Base-by-base conservation (phyloP, 2,329 filamentous ascomycete genomes). In the Claviceps humidiphila region DNA sequence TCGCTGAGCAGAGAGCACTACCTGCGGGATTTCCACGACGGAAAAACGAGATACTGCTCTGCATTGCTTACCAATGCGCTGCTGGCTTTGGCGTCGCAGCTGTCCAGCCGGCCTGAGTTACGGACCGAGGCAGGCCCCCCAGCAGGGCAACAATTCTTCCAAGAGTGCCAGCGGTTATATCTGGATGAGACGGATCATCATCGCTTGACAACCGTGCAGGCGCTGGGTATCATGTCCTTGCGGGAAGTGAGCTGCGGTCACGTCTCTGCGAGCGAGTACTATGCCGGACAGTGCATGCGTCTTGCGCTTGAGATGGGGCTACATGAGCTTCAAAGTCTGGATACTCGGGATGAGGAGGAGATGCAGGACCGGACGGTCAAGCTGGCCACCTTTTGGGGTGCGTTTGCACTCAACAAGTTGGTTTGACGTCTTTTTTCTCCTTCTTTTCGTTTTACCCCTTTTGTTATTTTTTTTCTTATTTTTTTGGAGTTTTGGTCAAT, bases 161-260 rank as follows among this genome's bases (percentile, higher is more conserved):
- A 77, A 47, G 84, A 89, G 63, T 76, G 80, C 11, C 73, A 77
- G 55, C 71, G 80, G 11, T 68, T 87, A 0, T 72, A 85, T 37
- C 70, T 76, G 52, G 68, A 76, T 51, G 75, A 80, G 56, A 62
- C 69, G 2, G 69, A 85, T 54, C 77, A 78, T 49, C 77, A 85
- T 55, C 76, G 65, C 5, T 66, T 88, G 22, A 85, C 84, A 2
- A 87, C 82, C 2, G 81, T 86, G 47, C 84, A 89, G 67, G 84
- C 84, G 1, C 68, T 89, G 17, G 83, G 83, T 5, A 77, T 89
- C 59, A 85, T 89, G 82, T 81, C 82, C 7, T 80, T 87, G 56
- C 72, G 84, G 43, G 84, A 89, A 67, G 82, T 81, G 4, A 87
- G 83, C 59, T 82, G 79, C 56, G 84, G 84, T 0, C 74, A 84